Evolutionary conservation across 805 yeast species (phyloP), one percentile per base, ranked within the genome.

Genomic region (Dipodascopsis uninucleata): DNA sequence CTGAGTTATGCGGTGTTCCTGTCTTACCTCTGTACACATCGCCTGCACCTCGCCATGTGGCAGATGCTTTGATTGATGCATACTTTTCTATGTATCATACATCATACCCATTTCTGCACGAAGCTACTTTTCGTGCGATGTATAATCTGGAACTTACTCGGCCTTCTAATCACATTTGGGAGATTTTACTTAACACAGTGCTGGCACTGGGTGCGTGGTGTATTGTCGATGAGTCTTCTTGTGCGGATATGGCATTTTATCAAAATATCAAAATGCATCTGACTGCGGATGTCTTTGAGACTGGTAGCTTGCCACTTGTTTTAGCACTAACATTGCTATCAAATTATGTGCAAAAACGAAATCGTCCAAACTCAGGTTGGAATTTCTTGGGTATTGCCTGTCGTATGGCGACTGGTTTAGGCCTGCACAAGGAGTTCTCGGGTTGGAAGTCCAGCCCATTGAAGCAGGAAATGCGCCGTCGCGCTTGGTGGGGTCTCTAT

Each of bases 201-300:
- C 60, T 80, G 22, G 82, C 84, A 0, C 62, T 82, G n/a, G 88
- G 87, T 12, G 74, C 84, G 20, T 81, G 84, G 82, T 78, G 83
- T 58, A 40, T 73, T 8, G 71, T 75, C 53, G 81, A 81, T 10
- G 82, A 78, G 50, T 60, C 60, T 14, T 66, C 75, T 1, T 70
- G 69, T 43, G 66, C 72, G 31, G 85, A 81, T 57, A 49, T 78
- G 28, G 66, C 73, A 36, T 81, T 79, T 49, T 82, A 78, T 56
- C 72, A 72, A 37, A 68, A 74, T 48, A 80, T 81, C 17, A 71
- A 75, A 59, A 62, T 66, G 8, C 63, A 64, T 44, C 50, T 79
- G 32, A 65, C 66, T 36, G 66, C 68, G 29, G 68, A 68, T 46
- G 72, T 80, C 5, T 75, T 81, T 56, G 85, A 79, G 59, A 67